These are phyloP conservation scores for Phytophthora citricola DNA, from an alignment of 352 stramenopile genomes.

Conservation along the genomic window DNA sequence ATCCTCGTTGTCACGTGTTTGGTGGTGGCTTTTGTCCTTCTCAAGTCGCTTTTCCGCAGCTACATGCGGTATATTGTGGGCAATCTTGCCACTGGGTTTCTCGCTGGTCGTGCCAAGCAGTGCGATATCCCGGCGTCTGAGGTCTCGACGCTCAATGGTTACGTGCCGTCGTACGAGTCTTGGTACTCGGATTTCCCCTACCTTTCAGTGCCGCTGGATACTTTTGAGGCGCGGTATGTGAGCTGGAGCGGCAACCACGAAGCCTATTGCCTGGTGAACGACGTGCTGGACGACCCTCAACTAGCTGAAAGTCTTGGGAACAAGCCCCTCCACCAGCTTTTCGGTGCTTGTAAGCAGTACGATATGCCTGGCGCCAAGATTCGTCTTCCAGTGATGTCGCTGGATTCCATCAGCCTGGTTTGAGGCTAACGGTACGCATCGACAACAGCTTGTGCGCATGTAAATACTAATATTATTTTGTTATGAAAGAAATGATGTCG, in stretches of 20 bases:
- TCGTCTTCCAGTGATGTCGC: conserved; percentile 14
- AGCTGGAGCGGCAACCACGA: conserved; percentile 64
- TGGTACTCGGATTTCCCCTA: conserved; percentile 77
- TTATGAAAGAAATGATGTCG: background rate
- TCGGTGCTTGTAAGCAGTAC: conserved; percentile 73
- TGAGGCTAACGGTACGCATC: conserved; percentile 3
- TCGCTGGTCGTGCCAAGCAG: conserved; percentile 38
- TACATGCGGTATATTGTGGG: conserved; percentile 51
- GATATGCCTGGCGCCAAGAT: conserved; percentile 31
- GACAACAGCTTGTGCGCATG: background rate
- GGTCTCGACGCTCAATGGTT: conserved; percentile 59
- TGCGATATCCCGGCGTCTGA: conserved; percentile 55
- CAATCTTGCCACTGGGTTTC: conserved; percentile 29
- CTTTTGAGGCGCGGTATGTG: conserved; percentile 64
- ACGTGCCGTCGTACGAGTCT: conserved; percentile 71
- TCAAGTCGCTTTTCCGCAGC: conserved; percentile 46
- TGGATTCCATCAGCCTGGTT: conserved; percentile 38
- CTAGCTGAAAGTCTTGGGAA: conserved; percentile 46
- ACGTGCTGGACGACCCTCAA: conserved; percentile 58
- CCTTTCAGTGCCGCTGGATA: conserved; percentile 57
- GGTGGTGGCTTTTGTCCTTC: conserved; percentile 36
- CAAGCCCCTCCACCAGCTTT: conserved; percentile 59
- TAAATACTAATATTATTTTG: conserved; percentile 9
- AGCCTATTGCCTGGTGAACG: conserved; percentile 69
- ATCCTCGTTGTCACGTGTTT: conserved; percentile 48